Conservation (phyloP, 2,329 filamentous ascomycete genomes). For the Chaetoscypha palmicola region DNA sequence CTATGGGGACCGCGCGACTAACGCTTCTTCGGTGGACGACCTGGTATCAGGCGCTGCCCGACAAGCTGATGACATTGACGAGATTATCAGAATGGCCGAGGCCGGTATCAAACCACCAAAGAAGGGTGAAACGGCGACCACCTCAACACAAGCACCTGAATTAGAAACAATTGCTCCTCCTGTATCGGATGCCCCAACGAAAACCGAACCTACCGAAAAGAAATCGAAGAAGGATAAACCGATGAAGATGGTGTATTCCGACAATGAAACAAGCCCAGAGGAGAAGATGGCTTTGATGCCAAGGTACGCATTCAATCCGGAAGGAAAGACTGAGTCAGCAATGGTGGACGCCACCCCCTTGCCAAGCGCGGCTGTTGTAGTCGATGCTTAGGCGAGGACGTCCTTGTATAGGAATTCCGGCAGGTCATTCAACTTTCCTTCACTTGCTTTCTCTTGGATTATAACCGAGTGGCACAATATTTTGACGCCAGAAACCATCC, state of each 20-base stretch:
- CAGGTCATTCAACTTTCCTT: slow-evolving; percentile 20
- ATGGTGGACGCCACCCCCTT: slow-evolving; percentile 23
- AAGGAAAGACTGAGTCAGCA: slow-evolving; percentile 30
- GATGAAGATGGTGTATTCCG: slow-evolving; percentile 73
- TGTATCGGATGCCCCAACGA: slow-evolving; percentile 27
- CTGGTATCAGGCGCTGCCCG: slow-evolving; percentile 39
- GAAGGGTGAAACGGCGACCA: slow-evolving; percentile 37
- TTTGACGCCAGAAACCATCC: background rate
- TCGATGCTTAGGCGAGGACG: slow-evolving; percentile 16
- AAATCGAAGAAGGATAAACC: slow-evolving; percentile 60
- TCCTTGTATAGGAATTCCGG: slow-evolving; percentile 8
- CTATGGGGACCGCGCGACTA: slow-evolving; percentile 31
- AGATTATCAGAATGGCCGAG: slow-evolving; percentile 58
- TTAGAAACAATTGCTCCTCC: slow-evolving; percentile 32
- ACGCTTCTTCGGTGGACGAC: slow-evolving; percentile 41
- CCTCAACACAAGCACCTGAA: slow-evolving; percentile 35
- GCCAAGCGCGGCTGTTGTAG: slow-evolving; percentile 22
- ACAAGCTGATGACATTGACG: slow-evolving; percentile 55
- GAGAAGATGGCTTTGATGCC: slow-evolving; percentile 78
- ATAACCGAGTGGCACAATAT: background rate
- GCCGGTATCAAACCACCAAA: slow-evolving; percentile 48
- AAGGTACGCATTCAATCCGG: slow-evolving; percentile 62
- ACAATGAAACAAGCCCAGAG: slow-evolving; percentile 74
- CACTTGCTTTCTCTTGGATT: slow-evolving; percentile 12
- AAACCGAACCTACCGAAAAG: slow-evolving; percentile 48